A percentile compares a stretch with the other conserved stretches of the same genome.
Conservation (phyloP, 2,329 filamentous ascomycete genomes). For the Akanthomyces muscarius region DNA sequence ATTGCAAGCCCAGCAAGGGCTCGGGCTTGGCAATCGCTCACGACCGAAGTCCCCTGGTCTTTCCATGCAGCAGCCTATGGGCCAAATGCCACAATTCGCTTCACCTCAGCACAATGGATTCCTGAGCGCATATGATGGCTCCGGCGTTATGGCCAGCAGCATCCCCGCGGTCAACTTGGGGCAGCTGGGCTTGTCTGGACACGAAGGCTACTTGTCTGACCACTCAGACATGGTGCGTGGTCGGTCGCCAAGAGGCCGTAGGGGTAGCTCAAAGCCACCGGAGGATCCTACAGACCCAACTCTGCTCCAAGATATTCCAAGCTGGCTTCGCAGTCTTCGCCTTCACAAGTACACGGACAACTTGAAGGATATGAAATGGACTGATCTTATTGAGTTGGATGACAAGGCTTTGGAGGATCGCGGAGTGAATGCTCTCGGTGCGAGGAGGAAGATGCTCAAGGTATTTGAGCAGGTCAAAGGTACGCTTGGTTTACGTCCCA, state of each 20-base stretch:
- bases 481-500: slow-evolving; percentile 31
- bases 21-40: slow-evolving; percentile 66
- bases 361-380: slow-evolving; percentile 95
- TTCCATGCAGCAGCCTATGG: slow-evolving; percentile 66
- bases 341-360: slow-evolving; percentile 99
- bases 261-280: slow-evolving; percentile 94
- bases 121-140: slow-evolving; percentile 78
- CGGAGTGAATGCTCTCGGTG: slow-evolving; percentile 91
- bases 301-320: slow-evolving; percentile 89
- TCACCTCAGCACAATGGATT: slow-evolving; percentile 95
- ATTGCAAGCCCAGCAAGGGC: slow-evolving; percentile 65
- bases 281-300: slow-evolving; percentile 93
- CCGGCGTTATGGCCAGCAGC: slow-evolving; percentile 65
- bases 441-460: slow-evolving; percentile 96
- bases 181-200: slow-evolving; percentile 64
- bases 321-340: slow-evolving; percentile 89
- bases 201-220: slow-evolving; percentile 88
- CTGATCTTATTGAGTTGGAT: slow-evolving; percentile 84
- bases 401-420: slow-evolving; percentile 89
- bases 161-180: slow-evolving; percentile 68
- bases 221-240: slow-evolving; percentile 89
- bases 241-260: slow-evolving; percentile 83
- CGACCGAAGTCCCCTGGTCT: slow-evolving; percentile 87
- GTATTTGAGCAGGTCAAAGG: slow-evolving; percentile 95
- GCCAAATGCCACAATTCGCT: slow-evolving; percentile 65